phyloP scores from a whole-genome alignment of 1,139 yeast genomes.

The Debaryomycetaceae sp. region DNA sequence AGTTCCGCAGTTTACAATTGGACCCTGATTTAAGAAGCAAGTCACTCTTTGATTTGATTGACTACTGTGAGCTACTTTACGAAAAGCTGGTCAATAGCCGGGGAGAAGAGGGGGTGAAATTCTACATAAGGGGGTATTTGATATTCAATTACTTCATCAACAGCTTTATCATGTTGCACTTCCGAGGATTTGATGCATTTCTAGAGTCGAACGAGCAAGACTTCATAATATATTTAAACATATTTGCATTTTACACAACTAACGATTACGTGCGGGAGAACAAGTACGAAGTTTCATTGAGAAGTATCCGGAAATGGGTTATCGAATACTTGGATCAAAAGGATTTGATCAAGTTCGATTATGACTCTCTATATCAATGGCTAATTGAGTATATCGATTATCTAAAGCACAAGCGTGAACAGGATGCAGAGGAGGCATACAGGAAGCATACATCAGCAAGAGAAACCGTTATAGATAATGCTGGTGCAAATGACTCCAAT shows the following conservation, averaged over 20 bases:
- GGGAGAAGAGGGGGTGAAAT: conserved; percentile 18
- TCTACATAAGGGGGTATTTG: conserved; percentile 38
- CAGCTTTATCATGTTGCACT: conserved; percentile 43
- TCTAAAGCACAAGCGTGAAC: conserved; percentile 29
- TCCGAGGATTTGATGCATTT: conserved; percentile 43
- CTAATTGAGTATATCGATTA: conserved; percentile 40
- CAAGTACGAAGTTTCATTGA: conserved; percentile 21
- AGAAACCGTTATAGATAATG: not conserved
- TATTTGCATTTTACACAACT: conserved; percentile 40
- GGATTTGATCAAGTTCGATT: conserved; percentile 34
- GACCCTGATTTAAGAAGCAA: conserved; percentile 28
- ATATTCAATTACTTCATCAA: conserved; percentile 45
- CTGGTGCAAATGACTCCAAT: not conserved
- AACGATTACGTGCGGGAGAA: conserved; percentile 23
- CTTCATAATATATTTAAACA: conserved; percentile 42
- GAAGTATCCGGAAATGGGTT: conserved; percentile 24
- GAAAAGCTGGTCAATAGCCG: conserved; percentile 24
- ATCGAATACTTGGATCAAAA: conserved; percentile 30
- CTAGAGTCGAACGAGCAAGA: conserved; percentile 38
- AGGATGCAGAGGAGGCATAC: conserved; percentile 3
- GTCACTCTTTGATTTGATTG: conserved; percentile 44
- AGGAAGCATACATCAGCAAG: not conserved
- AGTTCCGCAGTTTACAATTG: conserved; percentile 36
- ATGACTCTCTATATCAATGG: conserved; percentile 39
- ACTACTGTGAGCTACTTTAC: conserved; percentile 39